phyloP scores from a whole-genome alignment of 306 rosid genomes.

The Carpinus fangiana region DNA sequence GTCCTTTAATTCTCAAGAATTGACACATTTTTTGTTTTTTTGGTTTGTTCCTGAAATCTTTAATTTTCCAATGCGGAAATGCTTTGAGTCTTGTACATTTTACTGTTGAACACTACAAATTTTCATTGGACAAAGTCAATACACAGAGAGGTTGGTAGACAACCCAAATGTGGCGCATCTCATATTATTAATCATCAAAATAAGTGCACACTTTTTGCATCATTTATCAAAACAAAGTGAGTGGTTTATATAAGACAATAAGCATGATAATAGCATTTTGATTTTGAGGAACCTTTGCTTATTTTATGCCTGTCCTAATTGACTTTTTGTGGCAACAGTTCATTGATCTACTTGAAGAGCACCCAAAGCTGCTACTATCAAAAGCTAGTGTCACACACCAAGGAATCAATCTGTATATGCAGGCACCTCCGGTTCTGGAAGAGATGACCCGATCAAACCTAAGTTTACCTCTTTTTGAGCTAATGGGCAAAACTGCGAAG shows the following conservation, averaged over 20 bases:
- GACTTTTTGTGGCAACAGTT: constrained; percentile 56
- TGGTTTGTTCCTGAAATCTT: background rate
- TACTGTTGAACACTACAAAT: background rate
- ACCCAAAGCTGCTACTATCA: constrained; percentile 68
- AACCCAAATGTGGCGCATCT: background rate
- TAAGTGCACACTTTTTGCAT: background rate
- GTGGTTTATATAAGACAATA: background rate
- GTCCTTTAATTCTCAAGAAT: background rate
- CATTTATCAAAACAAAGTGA: background rate
- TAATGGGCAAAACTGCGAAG: constrained; percentile 69
- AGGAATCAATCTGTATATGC: constrained; percentile 91
- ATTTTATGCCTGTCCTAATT: constrained; percentile 12
- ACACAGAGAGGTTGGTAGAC: background rate
- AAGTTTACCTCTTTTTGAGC: constrained; percentile 54
- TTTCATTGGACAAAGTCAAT: background rate
- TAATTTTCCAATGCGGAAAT: too few relatives aligned
- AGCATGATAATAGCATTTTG: constrained; percentile 6
- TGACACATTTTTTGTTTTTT: background rate
- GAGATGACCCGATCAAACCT: constrained; percentile 96
- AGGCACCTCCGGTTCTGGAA: constrained; percentile 92
- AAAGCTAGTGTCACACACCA: constrained; percentile 75
- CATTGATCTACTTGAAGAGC: constrained; percentile 73
- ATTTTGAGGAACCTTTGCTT: constrained; percentile 17
- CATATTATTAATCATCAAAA: background rate
- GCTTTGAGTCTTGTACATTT: background rate